Conservation (phyloP, 805 yeast species). For the Priceomyces melissophilus region DNA sequence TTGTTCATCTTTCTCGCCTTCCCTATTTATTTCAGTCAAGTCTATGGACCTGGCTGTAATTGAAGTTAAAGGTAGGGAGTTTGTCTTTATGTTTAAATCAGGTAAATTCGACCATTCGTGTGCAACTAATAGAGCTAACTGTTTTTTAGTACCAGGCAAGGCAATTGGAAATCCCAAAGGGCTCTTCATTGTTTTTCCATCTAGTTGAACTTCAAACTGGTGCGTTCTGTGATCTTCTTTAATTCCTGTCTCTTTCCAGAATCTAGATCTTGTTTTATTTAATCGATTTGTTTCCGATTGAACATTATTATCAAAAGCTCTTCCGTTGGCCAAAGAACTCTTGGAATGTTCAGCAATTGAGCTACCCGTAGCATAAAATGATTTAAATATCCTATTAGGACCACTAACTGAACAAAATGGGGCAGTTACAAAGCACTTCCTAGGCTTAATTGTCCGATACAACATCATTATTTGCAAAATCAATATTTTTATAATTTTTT, state of each 20-base stretch:
- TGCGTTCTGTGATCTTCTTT: constrained; percentile 21
- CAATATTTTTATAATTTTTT: too few relatives aligned
- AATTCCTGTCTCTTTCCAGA: constrained; percentile 77
- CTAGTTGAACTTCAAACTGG: constrained; percentile 58
- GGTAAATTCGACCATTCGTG: constrained; percentile 87
- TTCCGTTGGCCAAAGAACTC: constrained; percentile 18
- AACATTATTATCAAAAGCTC: constrained; percentile 49
- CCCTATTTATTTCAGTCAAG: constrained; percentile 33
- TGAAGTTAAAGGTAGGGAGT: constrained; percentile 83
- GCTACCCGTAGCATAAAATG: constrained; percentile 15
- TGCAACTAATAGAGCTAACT: constrained; percentile 69
- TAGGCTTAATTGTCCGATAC: too few relatives aligned
- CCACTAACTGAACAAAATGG: too few relatives aligned
- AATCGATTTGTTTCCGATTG: constrained; percentile 65
- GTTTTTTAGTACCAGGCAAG: constrained; percentile 55
- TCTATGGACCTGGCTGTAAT: constrained; percentile 86
- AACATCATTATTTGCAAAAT: too few relatives aligned
- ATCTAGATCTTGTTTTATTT: constrained; percentile 64
- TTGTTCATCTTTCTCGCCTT: constrained; percentile 38
- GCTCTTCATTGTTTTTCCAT: constrained; percentile 73
- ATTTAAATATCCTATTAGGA: background rate
- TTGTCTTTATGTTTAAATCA: constrained; percentile 63
- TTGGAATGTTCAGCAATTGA: constrained; percentile 7
- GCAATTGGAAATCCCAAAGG: constrained; percentile 73
- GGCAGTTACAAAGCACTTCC: too few relatives aligned